phyloP scores from a whole-genome alignment of 1,284 basidiomycete species.

The Naganishia liquefaciens region DNA sequence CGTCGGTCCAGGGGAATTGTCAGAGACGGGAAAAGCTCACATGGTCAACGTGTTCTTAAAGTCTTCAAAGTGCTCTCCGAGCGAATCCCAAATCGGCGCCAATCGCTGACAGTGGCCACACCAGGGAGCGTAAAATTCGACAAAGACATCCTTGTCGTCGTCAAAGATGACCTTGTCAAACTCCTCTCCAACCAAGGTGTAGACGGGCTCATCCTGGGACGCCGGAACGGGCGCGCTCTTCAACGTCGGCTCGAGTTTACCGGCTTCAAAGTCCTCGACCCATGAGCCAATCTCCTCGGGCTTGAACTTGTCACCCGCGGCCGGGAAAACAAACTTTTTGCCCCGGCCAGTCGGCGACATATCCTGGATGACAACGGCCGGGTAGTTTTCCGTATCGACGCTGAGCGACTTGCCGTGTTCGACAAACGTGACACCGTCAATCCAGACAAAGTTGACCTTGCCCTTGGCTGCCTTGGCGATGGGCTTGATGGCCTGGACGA shows the following conservation, averaged over 20 bases:
- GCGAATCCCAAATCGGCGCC: conserved; percentile 88
- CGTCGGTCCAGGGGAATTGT: conserved; percentile 41
- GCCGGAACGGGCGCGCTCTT: conserved; percentile 89
- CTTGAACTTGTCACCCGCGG: conserved; percentile 53
- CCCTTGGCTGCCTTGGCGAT: conserved; percentile 79
- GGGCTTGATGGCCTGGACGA: conserved; percentile 69
- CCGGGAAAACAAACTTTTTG: conserved; percentile 79
- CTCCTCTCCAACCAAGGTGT: conserved; percentile 81
- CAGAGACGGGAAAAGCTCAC: conserved; percentile 58
- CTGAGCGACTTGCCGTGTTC: conserved; percentile 96
- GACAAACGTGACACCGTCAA: conserved; percentile 90
- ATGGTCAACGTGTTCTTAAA: conserved; percentile 79
- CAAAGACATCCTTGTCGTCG: conserved; percentile 88
- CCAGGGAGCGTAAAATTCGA: conserved; percentile 98
- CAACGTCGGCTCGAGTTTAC: conserved; percentile 76
- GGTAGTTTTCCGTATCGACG: conserved; percentile 77
- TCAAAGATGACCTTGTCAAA: conserved; percentile 86
- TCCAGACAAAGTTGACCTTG: conserved; percentile 97
- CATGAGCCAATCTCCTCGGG: conserved; percentile 63
- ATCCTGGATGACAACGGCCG: conserved; percentile 91
- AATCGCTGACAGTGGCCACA: conserved; percentile 59
- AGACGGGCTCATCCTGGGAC: conserved; percentile 78
- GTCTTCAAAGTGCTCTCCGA: conserved; percentile 79
- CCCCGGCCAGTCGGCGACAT: conserved; percentile 74
- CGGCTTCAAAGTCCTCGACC: conserved; percentile 68